Conservation (phyloP, 805 yeast species). For the Candida boidinii region DNA sequence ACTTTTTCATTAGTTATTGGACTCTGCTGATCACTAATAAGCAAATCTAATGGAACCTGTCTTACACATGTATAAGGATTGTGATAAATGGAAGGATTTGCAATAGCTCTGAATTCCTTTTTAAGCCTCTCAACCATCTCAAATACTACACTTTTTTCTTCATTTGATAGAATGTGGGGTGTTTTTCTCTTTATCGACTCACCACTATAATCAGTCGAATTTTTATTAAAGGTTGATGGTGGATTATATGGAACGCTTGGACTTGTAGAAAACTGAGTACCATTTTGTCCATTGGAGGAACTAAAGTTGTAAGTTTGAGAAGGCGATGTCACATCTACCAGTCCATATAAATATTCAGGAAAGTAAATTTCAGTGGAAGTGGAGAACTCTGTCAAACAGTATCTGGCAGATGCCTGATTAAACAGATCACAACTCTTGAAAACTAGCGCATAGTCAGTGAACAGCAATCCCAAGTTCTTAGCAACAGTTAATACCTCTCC, state of each 20-base stretch:
- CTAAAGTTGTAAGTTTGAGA: constrained; percentile 34
- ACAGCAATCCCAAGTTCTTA: constrained; percentile 11
- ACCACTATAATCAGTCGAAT: no score
- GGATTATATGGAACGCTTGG: not conserved
- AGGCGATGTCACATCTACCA: constrained; percentile 21
- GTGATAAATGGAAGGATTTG: constrained; percentile 5
- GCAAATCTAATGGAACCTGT: constrained; percentile 10
- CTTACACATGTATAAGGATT: constrained; percentile 4
- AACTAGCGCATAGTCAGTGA: constrained; percentile 9
- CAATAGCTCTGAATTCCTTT: constrained; percentile 14
- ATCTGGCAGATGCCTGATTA: constrained; percentile 14
- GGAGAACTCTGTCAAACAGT: constrained; percentile 14
- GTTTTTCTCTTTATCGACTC: constrained; percentile 1
- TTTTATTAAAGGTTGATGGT: no score
- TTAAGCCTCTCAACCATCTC: constrained; percentile 12
- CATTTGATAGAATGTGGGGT: constrained; percentile 6
- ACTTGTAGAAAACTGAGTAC: constrained; percentile 1
- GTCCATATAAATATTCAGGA: constrained; percentile 16
- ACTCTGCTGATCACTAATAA: constrained; percentile 3
- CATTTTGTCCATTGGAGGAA: constrained; percentile 6
- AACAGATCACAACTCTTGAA: constrained; percentile 6
- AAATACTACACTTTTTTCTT: constrained; percentile 3
- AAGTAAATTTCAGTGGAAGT: constrained; percentile 9
- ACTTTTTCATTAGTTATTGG: not conserved
- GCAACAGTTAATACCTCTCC: constrained; percentile 12